phyloP scores from a whole-genome alignment of 371 early-diverging fungal genomes.

The Chytridium lagenaria region DNA sequence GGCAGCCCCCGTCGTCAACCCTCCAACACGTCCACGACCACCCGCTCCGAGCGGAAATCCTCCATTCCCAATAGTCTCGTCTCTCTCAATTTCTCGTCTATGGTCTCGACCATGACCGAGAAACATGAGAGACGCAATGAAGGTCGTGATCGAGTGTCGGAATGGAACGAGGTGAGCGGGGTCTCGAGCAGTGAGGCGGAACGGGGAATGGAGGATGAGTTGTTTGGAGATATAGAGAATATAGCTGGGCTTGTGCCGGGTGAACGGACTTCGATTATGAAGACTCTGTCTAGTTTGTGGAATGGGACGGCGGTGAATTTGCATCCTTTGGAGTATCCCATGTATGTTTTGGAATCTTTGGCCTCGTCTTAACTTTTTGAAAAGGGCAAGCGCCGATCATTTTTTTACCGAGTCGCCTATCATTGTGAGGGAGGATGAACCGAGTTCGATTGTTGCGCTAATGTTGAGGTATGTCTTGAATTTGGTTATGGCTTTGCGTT shows the following conservation, averaged over 20 bases:
- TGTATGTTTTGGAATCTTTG: slow-evolving; percentile 8
- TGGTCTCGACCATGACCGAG: not conserved
- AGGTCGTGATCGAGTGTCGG: slow-evolving; percentile 29
- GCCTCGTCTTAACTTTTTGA: not conserved
- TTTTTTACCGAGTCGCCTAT: slow-evolving; percentile 79
- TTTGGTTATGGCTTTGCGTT: too few relatives aligned
- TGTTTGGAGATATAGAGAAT: slow-evolving; percentile 26
- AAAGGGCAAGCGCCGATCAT: slow-evolving; percentile 53
- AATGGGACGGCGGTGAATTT: slow-evolving; percentile 69
- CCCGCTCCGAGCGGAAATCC: too few relatives aligned
- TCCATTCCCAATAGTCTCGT: too few relatives aligned
- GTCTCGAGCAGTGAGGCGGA: slow-evolving; percentile 15
- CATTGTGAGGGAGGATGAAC: slow-evolving; percentile 76
- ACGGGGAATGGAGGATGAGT: not conserved
- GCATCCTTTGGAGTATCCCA: slow-evolving; percentile 57
- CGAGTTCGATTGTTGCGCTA: slow-evolving; percentile 50
- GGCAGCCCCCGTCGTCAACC: too few relatives aligned
- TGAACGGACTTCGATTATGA: slow-evolving; percentile 70
- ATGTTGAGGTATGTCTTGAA: slow-evolving; percentile 38
- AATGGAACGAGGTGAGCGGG: slow-evolving; percentile 42
- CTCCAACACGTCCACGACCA: too few relatives aligned
- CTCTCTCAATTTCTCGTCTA: too few relatives aligned
- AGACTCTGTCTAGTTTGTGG: slow-evolving; percentile 77
- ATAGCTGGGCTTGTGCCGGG: slow-evolving; percentile 19
- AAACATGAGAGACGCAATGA: not conserved